These are phyloP conservation scores for Rhizopogon vesiculosus DNA, from an alignment of 768 basidiomycete genomes.

Conservation along the genomic window DNA sequence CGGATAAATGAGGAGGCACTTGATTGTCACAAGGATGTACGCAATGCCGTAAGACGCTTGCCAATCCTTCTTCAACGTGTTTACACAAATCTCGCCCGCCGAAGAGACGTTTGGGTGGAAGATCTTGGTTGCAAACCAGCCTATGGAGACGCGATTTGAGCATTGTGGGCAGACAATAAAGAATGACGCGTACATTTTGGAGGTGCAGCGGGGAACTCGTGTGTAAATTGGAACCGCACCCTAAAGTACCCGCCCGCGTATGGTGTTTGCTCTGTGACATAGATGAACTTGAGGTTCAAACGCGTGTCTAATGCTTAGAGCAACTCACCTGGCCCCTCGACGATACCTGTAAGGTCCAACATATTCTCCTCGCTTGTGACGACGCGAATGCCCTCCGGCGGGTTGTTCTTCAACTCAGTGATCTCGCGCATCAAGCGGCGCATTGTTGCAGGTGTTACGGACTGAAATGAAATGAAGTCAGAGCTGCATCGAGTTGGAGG, in stretches of 20 bases:
- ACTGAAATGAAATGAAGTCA: constrained; percentile 19
- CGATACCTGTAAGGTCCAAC: constrained; percentile 80
- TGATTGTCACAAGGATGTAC: constrained; percentile 89
- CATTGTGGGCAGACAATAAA: background rate
- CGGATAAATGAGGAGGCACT: constrained; percentile 93
- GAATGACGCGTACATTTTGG: constrained; percentile 72
- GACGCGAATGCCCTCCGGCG: constrained; percentile 91
- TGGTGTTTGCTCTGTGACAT: constrained; percentile 52
- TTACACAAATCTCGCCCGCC: constrained; percentile 91
- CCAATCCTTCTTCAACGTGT: constrained; percentile 98
- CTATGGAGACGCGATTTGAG: constrained; percentile 33
- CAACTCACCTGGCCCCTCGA: constrained; percentile 82
- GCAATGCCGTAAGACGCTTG: constrained; percentile 85
- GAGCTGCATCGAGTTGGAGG: background rate
- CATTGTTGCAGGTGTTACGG: constrained; percentile 52
- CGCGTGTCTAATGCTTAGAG: background rate
- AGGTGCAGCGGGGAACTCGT: constrained; percentile 90
- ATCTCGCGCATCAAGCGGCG: constrained; percentile 89
- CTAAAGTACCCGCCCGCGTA: constrained; percentile 70
- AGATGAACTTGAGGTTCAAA: constrained; percentile 7
- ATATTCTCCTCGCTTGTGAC: constrained; percentile 85
- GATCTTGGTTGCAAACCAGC: constrained; percentile 90
- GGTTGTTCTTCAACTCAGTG: constrained; percentile 70
- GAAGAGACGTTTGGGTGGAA: constrained; percentile 96
- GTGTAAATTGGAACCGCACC: constrained; percentile 83